Conservation (phyloP, 257 asterid species). For the Nicotiana undulata region DNA sequence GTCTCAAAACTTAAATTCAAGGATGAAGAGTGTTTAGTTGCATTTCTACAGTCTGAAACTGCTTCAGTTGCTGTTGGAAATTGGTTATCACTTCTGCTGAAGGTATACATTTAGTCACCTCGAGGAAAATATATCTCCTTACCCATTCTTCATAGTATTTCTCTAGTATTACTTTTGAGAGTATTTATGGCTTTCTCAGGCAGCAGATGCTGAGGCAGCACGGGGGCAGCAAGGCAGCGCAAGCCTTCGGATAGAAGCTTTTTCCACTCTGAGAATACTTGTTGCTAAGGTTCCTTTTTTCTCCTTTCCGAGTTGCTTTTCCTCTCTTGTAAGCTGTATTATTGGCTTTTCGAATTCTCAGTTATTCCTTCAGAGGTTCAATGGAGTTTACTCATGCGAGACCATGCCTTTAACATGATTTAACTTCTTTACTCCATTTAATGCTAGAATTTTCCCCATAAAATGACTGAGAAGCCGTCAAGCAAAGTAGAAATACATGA, state of each 20-base stretch:
- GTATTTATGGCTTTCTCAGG: slow-evolving; percentile 38
- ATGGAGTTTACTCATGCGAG: background rate
- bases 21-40: slow-evolving; percentile 53
- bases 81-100: slow-evolving; percentile 93
- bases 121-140: background rate
- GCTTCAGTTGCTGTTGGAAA: slow-evolving; percentile 95
- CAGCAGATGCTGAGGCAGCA: slow-evolving; percentile 80
- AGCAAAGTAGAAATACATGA: background rate
- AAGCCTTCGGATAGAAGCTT: slow-evolving; percentile 75
- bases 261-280: slow-evolving; percentile 68
- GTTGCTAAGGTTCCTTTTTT: slow-evolving; percentile 62
- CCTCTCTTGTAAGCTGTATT: background rate
- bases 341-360: background rate
- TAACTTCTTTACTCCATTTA: background rate
- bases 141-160: background rate
- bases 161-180: background rate
- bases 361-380: background rate
- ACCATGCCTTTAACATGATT: background rate
- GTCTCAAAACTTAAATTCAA: slow-evolving; percentile 20
- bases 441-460: background rate
- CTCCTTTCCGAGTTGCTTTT: slow-evolving; percentile 6
- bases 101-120: slow-evolving; percentile 37
- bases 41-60: slow-evolving; percentile 83
- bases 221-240: slow-evolving; percentile 93
- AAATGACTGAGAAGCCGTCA: background rate